Percentiles rank a stretch among this genome's conserved stretches.
Conservation (phyloP, 495 filamentous ascomycete species). For the Neurospora tetraspora region DNA sequence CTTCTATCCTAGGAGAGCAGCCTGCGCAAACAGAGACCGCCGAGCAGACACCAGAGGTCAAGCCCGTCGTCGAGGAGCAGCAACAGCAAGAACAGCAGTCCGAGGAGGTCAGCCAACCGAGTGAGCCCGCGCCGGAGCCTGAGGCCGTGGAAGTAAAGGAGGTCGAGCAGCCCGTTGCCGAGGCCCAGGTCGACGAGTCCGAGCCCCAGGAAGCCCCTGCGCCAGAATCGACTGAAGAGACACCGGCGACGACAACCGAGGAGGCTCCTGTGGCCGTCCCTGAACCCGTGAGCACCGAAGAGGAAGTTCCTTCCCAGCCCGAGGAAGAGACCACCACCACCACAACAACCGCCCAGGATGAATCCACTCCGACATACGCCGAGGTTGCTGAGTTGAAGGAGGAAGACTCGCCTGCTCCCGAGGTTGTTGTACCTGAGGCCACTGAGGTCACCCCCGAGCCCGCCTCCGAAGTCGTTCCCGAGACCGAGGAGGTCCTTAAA, state of each 20-base stretch:
- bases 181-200: neutral
- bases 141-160: constrained; percentile 2
- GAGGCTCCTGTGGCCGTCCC: neutral
- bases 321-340: constrained; percentile 1
- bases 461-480: neutral
- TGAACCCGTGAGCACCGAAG: neutral
- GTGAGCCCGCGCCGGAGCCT: neutral
- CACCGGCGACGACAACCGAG: neutral
- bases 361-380: neutral
- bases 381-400: constrained; percentile 1
- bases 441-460: neutral
- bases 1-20: neutral
- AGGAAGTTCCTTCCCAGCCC: constrained; percentile 1
- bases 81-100: neutral
- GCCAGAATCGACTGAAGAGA: neutral
- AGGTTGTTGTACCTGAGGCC: constrained; percentile 1
- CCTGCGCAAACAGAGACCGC: neutral
- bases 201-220: neutral
- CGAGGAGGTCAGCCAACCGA: neutral
- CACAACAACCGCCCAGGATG: neutral
- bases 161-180: neutral
- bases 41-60: constrained; percentile 1
- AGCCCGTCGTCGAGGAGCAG: neutral
- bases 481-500: neutral
- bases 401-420: neutral